Conservation (phyloP, 768 basidiomycete species). For the Thelephora ganbajun region DNA sequence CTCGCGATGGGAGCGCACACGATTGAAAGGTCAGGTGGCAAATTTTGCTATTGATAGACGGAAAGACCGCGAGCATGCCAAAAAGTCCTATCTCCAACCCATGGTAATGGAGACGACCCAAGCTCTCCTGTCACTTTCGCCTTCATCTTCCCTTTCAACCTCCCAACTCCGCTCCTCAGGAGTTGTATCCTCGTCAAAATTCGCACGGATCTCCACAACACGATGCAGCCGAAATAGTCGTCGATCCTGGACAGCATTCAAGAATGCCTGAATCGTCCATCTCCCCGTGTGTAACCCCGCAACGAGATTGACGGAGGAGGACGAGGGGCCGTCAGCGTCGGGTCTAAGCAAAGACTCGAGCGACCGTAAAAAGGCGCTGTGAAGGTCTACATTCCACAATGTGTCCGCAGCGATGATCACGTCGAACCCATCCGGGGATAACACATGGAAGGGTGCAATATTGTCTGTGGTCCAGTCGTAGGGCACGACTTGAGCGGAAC, state of each 20-base stretch:
- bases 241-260: slow-evolving; percentile 22
- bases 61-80: no score
- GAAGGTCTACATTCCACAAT: slow-evolving; percentile 58
- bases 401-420: slow-evolving; percentile 63
- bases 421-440: slow-evolving; percentile 31
- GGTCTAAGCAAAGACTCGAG: slow-evolving; percentile 33
- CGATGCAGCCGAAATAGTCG: slow-evolving; percentile 23
- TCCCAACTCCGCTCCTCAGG: slow-evolving; percentile 45
- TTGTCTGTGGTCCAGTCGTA: slow-evolving; percentile 48
- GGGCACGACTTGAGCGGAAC: slow-evolving; percentile 37
- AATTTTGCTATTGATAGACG: no score
- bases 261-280: slow-evolving; percentile 54
- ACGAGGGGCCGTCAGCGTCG: no score
- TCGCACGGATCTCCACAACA: slow-evolving; percentile 33
- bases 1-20: no score
- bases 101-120: slow-evolving; percentile 76
- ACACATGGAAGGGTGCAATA: slow-evolving; percentile 23
- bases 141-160: slow-evolving; percentile 36
- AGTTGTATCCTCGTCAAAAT: slow-evolving; percentile 23
- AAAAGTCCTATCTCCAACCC: no score
- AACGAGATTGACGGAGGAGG: slow-evolving; percentile 47
- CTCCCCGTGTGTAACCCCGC: slow-evolving; percentile 68
- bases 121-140: slow-evolving; percentile 50
- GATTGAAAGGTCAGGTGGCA: no score
- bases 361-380: slow-evolving; percentile 37